Percentiles rank a stretch among this genome's conserved stretches.
phyloP scores from a whole-genome alignment of 345 rosid species.

The Leavenworthia alabamica region DNA sequence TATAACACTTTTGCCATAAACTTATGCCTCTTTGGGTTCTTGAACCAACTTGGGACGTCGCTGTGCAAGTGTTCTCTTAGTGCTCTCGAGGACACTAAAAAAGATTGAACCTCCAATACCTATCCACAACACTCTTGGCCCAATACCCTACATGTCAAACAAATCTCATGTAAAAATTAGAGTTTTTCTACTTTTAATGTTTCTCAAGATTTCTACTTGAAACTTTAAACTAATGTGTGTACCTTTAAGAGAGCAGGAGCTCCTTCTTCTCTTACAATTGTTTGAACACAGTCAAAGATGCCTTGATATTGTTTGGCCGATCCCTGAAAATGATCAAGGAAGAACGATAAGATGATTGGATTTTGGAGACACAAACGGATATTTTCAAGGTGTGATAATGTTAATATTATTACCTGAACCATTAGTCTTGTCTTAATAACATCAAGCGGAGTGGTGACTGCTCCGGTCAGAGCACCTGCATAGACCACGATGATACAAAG shows the following conservation, averaged over 20 bases:
- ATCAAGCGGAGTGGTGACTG: slow-evolving; percentile 93
- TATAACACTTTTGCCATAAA: neutral
- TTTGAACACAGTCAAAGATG: slow-evolving; percentile 76
- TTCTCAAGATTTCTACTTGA: neutral
- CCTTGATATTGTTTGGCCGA: slow-evolving; percentile 78
- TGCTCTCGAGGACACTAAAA: slow-evolving; percentile 79
- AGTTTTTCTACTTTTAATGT: too few species aligned
- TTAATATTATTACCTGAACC: slow-evolving; percentile 66
- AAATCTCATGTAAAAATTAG: neutral
- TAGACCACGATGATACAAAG: neutral
- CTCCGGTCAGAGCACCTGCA: slow-evolving; percentile 90
- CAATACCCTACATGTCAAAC: slow-evolving; percentile 58
- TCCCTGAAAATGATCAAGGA: slow-evolving; percentile 41
- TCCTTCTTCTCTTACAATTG: slow-evolving; percentile 81
- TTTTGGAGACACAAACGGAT: neutral
- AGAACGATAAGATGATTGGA: neutral
- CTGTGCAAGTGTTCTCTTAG: slow-evolving; percentile 62
- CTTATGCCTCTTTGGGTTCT: slow-evolving; percentile 28
- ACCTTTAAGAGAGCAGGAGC: slow-evolving; percentile 86
- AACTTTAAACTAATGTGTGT: neutral
- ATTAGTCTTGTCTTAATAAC: slow-evolving; percentile 94
- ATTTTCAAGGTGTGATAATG: neutral
- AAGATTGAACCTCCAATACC: slow-evolving; percentile 91
- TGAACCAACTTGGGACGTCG: slow-evolving; percentile 37
- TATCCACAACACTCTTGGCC: slow-evolving; percentile 84